phyloP scores from a whole-genome alignment of 345 rosid species.

The Boechera retrofracta region DNA sequence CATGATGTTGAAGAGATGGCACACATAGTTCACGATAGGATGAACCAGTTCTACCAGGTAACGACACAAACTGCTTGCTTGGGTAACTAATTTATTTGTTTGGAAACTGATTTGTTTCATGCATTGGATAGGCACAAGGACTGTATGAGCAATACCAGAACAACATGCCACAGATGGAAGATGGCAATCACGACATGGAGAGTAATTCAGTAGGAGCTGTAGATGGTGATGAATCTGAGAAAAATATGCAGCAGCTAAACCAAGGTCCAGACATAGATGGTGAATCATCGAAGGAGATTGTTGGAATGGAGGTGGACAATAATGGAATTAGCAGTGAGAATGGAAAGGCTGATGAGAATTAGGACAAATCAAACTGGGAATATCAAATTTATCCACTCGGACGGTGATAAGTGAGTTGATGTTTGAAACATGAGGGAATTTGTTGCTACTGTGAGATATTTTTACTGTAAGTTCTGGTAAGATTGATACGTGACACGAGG shows the following conservation, averaged over 20 bases:
- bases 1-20: constrained; percentile 77
- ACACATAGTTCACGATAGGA: constrained; percentile 58
- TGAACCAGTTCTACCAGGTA: constrained; percentile 76
- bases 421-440: not conserved
- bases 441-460: constrained; percentile 24
- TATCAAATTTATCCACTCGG: not conserved
- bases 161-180: constrained; percentile 49
- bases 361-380: constrained; percentile 10
- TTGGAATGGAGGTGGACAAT: constrained; percentile 37
- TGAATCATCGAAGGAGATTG: constrained; percentile 36
- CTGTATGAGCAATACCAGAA: constrained; percentile 57
- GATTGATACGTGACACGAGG: not conserved
- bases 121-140: constrained; percentile 54
- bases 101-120: constrained; percentile 18
- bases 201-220: constrained; percentile 46
- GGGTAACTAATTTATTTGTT: not conserved
- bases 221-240: constrained; percentile 41
- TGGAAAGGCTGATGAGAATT: constrained; percentile 40
- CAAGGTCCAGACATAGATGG: constrained; percentile 48
- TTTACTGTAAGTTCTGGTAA: constrained; percentile 9
- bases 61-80: not conserved
- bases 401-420: not conserved
- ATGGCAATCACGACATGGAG: constrained; percentile 44
- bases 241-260: constrained; percentile 36
- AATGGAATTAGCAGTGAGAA: constrained; percentile 40